Evolutionary conservation across 1,284 basidiomycete genomes (phyloP).

Genomic region (Cryptococcus jaspeensis): DNA sequence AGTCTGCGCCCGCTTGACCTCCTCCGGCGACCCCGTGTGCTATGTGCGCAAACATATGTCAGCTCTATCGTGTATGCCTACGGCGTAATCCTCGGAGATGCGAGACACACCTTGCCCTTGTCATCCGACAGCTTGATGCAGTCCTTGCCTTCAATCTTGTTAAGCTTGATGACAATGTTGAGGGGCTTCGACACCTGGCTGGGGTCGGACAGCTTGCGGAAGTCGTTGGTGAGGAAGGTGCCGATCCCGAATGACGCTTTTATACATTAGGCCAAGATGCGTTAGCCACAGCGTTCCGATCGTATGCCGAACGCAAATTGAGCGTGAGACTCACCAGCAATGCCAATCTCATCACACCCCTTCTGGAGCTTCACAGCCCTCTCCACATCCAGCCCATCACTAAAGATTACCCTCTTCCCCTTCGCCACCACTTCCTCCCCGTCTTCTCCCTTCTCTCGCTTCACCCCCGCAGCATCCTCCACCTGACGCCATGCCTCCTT

Average conservation of each 20-base stretch:
- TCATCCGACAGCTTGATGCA: conserved; percentile 95
- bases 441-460: conserved; percentile 62
- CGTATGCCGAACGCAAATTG: neutral
- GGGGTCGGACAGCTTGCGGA: conserved; percentile 61
- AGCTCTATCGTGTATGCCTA: neutral
- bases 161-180: conserved; percentile 91
- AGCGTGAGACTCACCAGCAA: conserved; percentile 59
- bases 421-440: conserved; percentile 60
- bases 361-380: conserved; percentile 68
- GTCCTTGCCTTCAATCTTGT: conserved; percentile 65
- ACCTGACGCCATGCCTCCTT: conserved; percentile 60
- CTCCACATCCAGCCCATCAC: conserved; percentile 72
- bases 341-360: conserved; percentile 70
- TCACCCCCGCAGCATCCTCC: conserved; percentile 24
- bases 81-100: neutral
- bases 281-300: neutral
- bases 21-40: conserved; percentile 45
- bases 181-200: conserved; percentile 70
- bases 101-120: conserved; percentile 67
- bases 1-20: conserved; percentile 40
- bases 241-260: conserved; percentile 82
- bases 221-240: conserved; percentile 87
- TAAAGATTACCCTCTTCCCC: conserved; percentile 75
- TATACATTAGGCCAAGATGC: neutral
- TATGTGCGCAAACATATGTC: conserved; percentile 3